A percentile compares a stretch with the other conserved stretches of the same genome.
Evolutionary conservation across 768 basidiomycete genomes (phyloP).

Genomic region (Mycena polygramma): DNA sequence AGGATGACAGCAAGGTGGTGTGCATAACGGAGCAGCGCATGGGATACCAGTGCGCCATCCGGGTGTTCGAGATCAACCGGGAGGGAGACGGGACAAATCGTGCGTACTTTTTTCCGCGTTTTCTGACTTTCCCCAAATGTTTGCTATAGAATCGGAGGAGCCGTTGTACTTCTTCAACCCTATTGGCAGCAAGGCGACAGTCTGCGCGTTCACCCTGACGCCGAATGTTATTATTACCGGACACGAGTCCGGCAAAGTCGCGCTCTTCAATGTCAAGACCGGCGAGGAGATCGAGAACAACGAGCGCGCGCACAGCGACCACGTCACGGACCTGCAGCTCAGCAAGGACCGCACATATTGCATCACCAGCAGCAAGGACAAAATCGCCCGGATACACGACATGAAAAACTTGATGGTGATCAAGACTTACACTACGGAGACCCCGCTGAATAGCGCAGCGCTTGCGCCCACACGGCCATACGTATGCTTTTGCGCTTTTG

Average conservation of each 20-base stretch:
- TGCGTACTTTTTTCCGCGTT: constrained; percentile 55
- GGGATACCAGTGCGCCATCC: constrained; percentile 91
- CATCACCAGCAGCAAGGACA: constrained; percentile 97
- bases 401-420: constrained; percentile 90
- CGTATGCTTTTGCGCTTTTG: constrained; percentile 55
- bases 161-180: constrained; percentile 87
- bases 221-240: constrained; percentile 90
- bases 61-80: constrained; percentile 89
- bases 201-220: constrained; percentile 89
- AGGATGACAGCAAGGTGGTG: constrained; percentile 85
- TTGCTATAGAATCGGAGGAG: constrained; percentile 74
- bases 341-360: constrained; percentile 94
- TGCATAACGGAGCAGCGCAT: constrained; percentile 98
- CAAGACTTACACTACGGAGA: constrained; percentile 94
- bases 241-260: constrained; percentile 96
- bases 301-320: constrained; percentile 89
- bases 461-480: constrained; percentile 89
- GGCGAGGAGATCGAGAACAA: constrained; percentile 88
- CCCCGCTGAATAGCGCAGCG: constrained; percentile 94
- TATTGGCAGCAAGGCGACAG: constrained; percentile 95
- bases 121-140: constrained; percentile 14
- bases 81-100: constrained; percentile 86
- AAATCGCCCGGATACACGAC: constrained; percentile 94
- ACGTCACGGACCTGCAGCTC: constrained; percentile 93
- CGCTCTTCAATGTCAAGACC: constrained; percentile 88